These are phyloP conservation scores for Colletotrichum euphorbiae DNA, from an alignment of 2,329 filamentous ascomycete species.

Conservation along the genomic window DNA sequence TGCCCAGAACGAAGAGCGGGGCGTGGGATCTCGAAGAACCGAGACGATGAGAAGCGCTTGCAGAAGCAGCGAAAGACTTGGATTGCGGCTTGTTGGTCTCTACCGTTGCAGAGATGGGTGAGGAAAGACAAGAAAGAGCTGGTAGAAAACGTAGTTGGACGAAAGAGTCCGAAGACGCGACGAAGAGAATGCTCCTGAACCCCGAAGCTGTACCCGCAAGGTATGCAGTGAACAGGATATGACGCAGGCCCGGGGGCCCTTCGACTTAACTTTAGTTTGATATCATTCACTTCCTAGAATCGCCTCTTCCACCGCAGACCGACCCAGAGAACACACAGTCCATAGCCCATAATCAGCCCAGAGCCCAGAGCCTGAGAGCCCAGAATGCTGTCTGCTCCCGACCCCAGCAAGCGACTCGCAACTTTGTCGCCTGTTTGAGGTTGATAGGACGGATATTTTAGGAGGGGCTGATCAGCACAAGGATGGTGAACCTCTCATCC, in stretches of 20 bases:
- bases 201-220: conserved; percentile 8
- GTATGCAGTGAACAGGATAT: conserved; percentile 31
- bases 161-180: conserved; percentile 31
- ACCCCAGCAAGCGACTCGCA: conserved; percentile 41
- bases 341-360: conserved; percentile 9
- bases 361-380: conserved; percentile 12
- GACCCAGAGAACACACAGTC: not conserved
- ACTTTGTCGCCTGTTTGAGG: conserved; percentile 59
- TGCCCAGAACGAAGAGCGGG: conserved; percentile 30
- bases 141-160: conserved; percentile 16
- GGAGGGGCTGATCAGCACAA: conserved; percentile 58
- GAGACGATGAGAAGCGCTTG: conserved; percentile 29
- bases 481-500: conserved; percentile 42
- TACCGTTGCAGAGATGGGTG: not conserved
- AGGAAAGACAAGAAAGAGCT: conserved; percentile 4
- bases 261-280: conserved; percentile 38
- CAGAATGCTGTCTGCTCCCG: conserved; percentile 20
- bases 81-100: conserved; percentile 7
- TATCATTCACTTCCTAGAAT: conserved; percentile 28
- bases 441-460: conserved; percentile 61
- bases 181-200: conserved; percentile 11
- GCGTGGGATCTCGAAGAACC: conserved; percentile 29
- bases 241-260: conserved; percentile 21
- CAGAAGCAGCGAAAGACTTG: conserved; percentile 20
- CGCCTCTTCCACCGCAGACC: conserved; percentile 29